These are phyloP conservation scores for Rhizophora apiculata DNA, from an alignment of 345 rosid species.

Conservation along the genomic window DNA sequence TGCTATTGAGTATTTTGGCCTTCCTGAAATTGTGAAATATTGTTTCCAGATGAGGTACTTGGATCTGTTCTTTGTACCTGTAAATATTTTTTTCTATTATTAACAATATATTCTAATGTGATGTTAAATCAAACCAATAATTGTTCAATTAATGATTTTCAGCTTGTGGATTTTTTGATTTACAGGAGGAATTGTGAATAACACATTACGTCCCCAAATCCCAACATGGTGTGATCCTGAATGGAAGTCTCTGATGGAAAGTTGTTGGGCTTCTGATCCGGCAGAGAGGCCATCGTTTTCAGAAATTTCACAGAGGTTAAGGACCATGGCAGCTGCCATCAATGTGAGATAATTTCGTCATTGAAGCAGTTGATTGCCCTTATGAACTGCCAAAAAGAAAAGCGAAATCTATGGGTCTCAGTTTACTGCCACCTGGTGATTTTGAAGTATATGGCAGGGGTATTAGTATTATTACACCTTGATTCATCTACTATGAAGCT, in stretches of 20 bases:
- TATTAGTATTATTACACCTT: constrained; percentile 31
- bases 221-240: constrained; percentile 99
- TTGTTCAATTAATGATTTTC: too few species aligned
- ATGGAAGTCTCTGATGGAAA: constrained; percentile 91
- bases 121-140: too few species aligned
- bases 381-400: constrained; percentile 13
- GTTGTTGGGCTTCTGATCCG: constrained; percentile 89
- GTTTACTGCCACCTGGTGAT: constrained; percentile 20
- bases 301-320: constrained; percentile 80
- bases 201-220: constrained; percentile 82
- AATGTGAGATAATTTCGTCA: constrained; percentile 56
- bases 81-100: too few species aligned
- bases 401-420: constrained; percentile 7
- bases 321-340: constrained; percentile 94
- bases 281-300: constrained; percentile 90
- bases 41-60: background rate
- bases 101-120: too few species aligned
- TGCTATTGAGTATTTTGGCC: background rate
- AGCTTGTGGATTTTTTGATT: background rate
- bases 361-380: constrained; percentile 11
- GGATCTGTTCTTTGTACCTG: background rate
- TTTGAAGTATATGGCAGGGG: constrained; percentile 21
- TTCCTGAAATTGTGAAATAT: background rate
- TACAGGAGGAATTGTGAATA: constrained; percentile 93
- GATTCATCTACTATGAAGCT: constrained; percentile 17